Evolutionary conservation across 2,329 filamentous ascomycete species (phyloP), one percentile per base, ranked within the genome.

Genomic region (Sporothrix schenckii): DNA sequence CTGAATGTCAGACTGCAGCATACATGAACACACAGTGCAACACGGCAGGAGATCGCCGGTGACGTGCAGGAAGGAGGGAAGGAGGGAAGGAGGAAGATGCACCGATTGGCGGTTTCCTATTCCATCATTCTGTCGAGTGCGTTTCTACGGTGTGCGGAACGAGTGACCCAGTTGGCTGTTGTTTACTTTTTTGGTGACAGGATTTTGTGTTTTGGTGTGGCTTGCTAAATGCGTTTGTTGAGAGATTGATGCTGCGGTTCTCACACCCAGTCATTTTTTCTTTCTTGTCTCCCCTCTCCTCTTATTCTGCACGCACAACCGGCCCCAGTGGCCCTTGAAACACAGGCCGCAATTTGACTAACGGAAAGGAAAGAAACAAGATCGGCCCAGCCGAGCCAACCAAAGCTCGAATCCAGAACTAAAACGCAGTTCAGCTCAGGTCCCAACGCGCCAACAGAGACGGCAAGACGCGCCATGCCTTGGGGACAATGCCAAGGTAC

Each of bases 281-380:
- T 11, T 54, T n/a, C 24, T 24, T 24, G 16, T 14, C 39, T n/a
- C 6, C 7, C n/a, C 3, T 44, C 19, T 44, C 11, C 49, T 50
- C 41, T 2, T 44, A 11, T 14, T 14, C 41, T 44, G 4, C 13
- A n/a, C 39, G 34, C 39, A 47, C 39, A 27, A 41, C 19, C 30
- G 27, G 60, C 21, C 56, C 50, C 66, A 47, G 30, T 68, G 50
- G 66, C 34, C 66, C 66, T 68, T 68, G 66, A 52, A 53, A 66
- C 49, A 16, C 24, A 27, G 24, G 49, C 63, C 39, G 63, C 49
- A 66, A 53, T 53, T 53, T 66, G 34, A 39, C 34, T 19, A 58
- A 34, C 27, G 27, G 27, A 30, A 30, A 30, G 27, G 4, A 30
- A 30, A 54, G 24, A 53, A 53, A 27, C 4, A 21, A 30, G 16